phyloP scores from a whole-genome alignment of 257 asterid species.

The Solanum chilense region DNA sequence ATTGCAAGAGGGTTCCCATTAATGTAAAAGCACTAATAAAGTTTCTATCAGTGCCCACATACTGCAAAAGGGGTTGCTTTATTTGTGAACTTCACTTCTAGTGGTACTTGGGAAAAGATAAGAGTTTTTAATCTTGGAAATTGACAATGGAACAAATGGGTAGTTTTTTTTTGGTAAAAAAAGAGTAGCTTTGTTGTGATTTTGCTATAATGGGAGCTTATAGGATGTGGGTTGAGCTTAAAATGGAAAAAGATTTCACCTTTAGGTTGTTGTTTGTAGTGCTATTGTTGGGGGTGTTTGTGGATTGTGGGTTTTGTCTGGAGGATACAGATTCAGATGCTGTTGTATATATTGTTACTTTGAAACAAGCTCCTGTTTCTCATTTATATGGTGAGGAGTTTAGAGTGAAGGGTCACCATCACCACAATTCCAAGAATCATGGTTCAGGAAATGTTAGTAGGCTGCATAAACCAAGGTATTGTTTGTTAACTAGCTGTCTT shows the following conservation, averaged over 20 bases:
- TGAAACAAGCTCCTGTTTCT: constrained; percentile 59
- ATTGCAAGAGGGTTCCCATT: background rate
- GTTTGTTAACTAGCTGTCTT: background rate
- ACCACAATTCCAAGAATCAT: constrained; percentile 11
- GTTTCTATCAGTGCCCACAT: constrained; percentile 1
- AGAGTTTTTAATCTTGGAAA: constrained; percentile 1
- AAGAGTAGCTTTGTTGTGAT: background rate
- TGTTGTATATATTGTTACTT: constrained; percentile 81
- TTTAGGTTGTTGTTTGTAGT: constrained; percentile 13
- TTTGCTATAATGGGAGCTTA: background rate
- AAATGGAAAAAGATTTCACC: constrained; percentile 41
- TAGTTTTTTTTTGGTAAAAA: background rate
- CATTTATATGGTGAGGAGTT: constrained; percentile 52
- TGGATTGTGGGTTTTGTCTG: constrained; percentile 28
- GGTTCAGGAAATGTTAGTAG: constrained; percentile 40
- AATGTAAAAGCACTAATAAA: constrained; percentile 17
- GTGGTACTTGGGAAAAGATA: constrained; percentile 18
- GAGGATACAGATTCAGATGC: constrained; percentile 23
- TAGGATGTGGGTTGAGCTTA: background rate
- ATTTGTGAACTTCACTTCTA: background rate
- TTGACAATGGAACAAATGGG: background rate
- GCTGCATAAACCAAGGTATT: constrained; percentile 31
- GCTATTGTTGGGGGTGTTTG: constrained; percentile 39
- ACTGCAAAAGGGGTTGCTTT: constrained; percentile 5
- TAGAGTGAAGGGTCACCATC: constrained; percentile 30